Evolutionary conservation across 164 flowering plant species (phyloP).

Genomic region (Macadamia tetraphylla): DNA sequence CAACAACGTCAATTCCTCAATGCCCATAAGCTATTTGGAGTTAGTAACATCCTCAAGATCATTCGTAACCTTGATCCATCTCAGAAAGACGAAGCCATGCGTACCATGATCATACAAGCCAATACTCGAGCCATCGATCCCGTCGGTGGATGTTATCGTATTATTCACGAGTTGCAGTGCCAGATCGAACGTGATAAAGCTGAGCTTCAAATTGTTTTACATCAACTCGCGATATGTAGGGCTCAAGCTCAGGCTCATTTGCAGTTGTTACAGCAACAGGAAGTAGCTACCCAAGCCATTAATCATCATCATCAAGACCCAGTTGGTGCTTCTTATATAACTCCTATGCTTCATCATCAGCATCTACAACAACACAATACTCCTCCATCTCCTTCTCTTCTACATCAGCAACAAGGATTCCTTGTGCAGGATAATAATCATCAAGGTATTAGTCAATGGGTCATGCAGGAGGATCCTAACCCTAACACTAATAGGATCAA

Average conservation of each 20-base stretch:
- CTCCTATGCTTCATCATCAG: not conserved
- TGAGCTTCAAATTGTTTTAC: constrained; percentile 40
- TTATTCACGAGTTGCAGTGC: constrained; percentile 28
- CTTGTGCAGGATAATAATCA: not conserved
- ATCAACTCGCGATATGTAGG: constrained; percentile 31
- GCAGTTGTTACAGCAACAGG: not conserved
- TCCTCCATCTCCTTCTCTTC: too few species aligned
- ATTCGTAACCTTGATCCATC: constrained; percentile 29
- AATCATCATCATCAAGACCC: not conserved
- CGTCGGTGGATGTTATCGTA: constrained; percentile 47
- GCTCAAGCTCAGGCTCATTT: constrained; percentile 13
- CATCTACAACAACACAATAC: too few species aligned
- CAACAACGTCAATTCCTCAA: constrained; percentile 48
- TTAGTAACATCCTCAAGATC: constrained; percentile 55
- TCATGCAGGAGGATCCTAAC: not conserved
- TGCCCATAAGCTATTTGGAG: constrained; percentile 69
- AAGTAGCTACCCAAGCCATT: not conserved
- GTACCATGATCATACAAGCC: constrained; percentile 50
- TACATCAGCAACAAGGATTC: not conserved
- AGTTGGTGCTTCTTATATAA: not conserved
- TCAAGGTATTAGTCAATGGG: not conserved
- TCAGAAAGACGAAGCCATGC: constrained; percentile 43
- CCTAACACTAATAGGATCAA: too few species aligned
- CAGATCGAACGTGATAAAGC: constrained; percentile 26
- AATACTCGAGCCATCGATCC: constrained; percentile 55